Conservation (phyloP, 73 alveolate genomes). For the Stentor coeruleus region DNA sequence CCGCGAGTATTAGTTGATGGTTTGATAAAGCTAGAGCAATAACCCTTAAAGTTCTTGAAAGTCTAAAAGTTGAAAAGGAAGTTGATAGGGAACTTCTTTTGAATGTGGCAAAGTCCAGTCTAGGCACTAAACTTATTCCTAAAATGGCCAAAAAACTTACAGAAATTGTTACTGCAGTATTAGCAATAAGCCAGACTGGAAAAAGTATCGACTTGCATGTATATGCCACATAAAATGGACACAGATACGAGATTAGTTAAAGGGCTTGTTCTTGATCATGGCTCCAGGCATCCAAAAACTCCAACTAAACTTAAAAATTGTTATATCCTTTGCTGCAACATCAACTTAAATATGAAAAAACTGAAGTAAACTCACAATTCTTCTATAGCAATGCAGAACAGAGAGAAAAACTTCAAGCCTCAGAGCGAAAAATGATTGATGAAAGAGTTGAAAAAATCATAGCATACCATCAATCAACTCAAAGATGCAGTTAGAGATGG, state of each 20-base stretch:
- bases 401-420: constrained; percentile 96
- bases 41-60: constrained; percentile 45
- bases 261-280: constrained; percentile 99
- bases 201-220: constrained; percentile 86
- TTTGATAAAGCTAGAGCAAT: constrained; percentile 5
- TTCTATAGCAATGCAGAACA: constrained; percentile 98
- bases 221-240: constrained; percentile 97
- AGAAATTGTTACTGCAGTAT: constrained; percentile 79
- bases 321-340: constrained; percentile 95
- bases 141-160: constrained; percentile 68
- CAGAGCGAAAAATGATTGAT: constrained; percentile 97
- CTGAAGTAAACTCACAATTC: constrained; percentile 98
- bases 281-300: constrained; percentile 98
- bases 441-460: constrained; percentile 95
- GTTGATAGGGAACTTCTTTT: constrained; percentile 86
- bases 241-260: constrained; percentile 96
- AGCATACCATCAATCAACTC: constrained; percentile 94
- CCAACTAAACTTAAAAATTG: constrained; percentile 81
- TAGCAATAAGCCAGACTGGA: constrained; percentile 58
- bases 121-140: constrained; percentile 71
- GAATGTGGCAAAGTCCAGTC: constrained; percentile 89
- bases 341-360: constrained; percentile 98
- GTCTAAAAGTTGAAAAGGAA: constrained; percentile 51
- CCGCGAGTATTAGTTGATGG: constrained; percentile 95
- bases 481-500: constrained; percentile 99